A percentile compares a stretch with the other conserved stretches of the same genome.
These are phyloP conservation scores for Cladorrhinum sp. DNA, from an alignment of 2,329 filamentous ascomycete species.

Conservation along the genomic window DNA sequence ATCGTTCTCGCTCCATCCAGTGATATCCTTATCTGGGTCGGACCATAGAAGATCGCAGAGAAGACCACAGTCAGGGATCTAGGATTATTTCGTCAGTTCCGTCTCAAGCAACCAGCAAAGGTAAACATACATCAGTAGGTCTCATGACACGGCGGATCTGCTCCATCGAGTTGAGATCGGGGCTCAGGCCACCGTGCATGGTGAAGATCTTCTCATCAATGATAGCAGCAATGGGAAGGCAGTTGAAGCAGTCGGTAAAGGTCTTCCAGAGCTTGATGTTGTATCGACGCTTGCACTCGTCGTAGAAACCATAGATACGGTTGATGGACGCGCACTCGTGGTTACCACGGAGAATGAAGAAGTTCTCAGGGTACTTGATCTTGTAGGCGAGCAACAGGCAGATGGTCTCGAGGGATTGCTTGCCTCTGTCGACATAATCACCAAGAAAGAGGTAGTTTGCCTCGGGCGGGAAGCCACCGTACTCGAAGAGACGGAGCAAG, in stretches of 20 bases:
- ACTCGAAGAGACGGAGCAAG: conserved; percentile 93
- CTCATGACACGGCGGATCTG: conserved; percentile 99
- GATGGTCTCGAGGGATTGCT: conserved; percentile 98
- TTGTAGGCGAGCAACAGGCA: conserved; percentile 96
- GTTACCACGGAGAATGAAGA: conserved; percentile 97
- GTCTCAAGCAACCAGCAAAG: conserved; percentile 20
- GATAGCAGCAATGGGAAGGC: conserved; percentile 94
- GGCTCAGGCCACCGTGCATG: conserved; percentile 97
- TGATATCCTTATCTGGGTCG: conserved; percentile 98
- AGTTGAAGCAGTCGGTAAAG: conserved; percentile 99
- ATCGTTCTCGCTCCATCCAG: conserved; percentile 98
- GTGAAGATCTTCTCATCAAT: conserved; percentile 99
- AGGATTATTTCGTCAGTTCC: conserved; percentile 19
- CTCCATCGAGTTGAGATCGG: conserved; percentile 98
- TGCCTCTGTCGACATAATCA: conserved; percentile 97
- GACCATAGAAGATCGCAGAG: conserved; percentile 98
- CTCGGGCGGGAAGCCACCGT: conserved; percentile 95
- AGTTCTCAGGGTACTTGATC: conserved; percentile 99
- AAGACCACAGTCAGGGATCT: conserved; percentile 97
- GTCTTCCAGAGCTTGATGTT: conserved; percentile 99
- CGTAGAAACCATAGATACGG: conserved; percentile 99
- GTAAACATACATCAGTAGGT: conserved; percentile 82
- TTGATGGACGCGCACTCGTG: conserved; percentile 99
- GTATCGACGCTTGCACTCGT: conserved; percentile 98
- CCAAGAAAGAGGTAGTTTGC: conserved; percentile 99